These are phyloP conservation scores for Phaeodactylum tricornutum DNA, from an alignment of 108 stramenopile species.

Conservation along the genomic window DNA sequence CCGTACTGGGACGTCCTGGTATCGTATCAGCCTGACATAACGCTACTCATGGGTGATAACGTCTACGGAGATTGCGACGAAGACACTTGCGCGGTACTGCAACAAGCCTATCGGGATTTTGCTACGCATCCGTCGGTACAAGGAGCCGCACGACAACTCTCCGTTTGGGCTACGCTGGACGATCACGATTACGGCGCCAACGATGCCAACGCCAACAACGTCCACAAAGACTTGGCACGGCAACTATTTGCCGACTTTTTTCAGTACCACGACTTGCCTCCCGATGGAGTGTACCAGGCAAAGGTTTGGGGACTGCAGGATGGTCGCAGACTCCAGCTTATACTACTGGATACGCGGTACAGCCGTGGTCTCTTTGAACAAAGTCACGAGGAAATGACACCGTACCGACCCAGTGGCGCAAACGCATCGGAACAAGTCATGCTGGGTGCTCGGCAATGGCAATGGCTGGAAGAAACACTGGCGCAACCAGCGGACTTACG, in stretches of 20 bases:
- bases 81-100: constrained; percentile 4
- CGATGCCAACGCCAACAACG: constrained; percentile 7
- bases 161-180: constrained; percentile 14
- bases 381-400: neutral
- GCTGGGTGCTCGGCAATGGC: constrained; percentile 12
- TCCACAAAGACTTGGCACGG: constrained; percentile 19
- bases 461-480: constrained; percentile 16
- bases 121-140: constrained; percentile 11
- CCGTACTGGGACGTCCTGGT: constrained; percentile 17
- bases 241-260: constrained; percentile 14
- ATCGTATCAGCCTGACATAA: constrained; percentile 7
- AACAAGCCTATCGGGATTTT: constrained; percentile 12
- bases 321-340: constrained; percentile 9
- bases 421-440: constrained; percentile 4
- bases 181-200: constrained; percentile 18
- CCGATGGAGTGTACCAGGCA: constrained; percentile 9
- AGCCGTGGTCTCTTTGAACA: constrained; percentile 2
- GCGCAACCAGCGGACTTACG: constrained; percentile 9
- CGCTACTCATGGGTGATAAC: constrained; percentile 18
- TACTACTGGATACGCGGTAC: constrained; percentile 19
- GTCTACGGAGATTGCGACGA: constrained; percentile 16
- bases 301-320: constrained; percentile 3
- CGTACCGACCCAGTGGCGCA: neutral
- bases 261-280: constrained; percentile 4
- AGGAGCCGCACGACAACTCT: constrained; percentile 1